Conservation (phyloP, 2,329 filamentous ascomycete species). For the Colletotrichum tamarilloi region DNA sequence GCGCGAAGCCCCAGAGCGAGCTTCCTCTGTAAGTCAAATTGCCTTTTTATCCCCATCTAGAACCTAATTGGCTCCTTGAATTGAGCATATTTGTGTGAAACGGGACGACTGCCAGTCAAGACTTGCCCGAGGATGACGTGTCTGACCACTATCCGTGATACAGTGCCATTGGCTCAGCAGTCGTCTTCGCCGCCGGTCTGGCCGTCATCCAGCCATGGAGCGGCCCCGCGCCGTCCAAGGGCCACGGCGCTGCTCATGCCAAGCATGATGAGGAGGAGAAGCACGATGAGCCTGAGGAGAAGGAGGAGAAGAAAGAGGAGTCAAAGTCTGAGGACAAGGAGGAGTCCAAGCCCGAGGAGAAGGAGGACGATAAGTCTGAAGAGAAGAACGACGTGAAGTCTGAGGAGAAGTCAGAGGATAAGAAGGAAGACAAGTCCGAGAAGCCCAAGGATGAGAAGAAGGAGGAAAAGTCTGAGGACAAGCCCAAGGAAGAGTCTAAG, state of each 20-base stretch:
- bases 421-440: slow-evolving; percentile 8
- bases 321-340: neutral
- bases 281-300: slow-evolving; percentile 23
- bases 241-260: slow-evolving; percentile 18
- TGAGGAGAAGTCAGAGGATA: slow-evolving; percentile 40
- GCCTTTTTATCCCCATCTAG: neutral
- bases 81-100: no score
- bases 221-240: slow-evolving; percentile 14
- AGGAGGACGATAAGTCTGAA: slow-evolving; percentile 39
- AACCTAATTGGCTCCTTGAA: neutral
- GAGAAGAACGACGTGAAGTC: slow-evolving; percentile 23
- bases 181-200: slow-evolving; percentile 24
- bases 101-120: no score
- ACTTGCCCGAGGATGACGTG: neutral
- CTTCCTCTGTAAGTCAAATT: slow-evolving; percentile 23
- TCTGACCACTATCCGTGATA: neutral
- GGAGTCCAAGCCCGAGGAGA: slow-evolving; percentile 38
- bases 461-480: slow-evolving; percentile 35
- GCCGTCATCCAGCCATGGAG: slow-evolving; percentile 32
- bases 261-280: slow-evolving; percentile 24
- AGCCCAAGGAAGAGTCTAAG: slow-evolving; percentile 35
- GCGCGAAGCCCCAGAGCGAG: slow-evolving; percentile 33
- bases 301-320: slow-evolving; percentile 6
- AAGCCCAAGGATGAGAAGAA: slow-evolving; percentile 23
- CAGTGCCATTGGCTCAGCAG: slow-evolving; percentile 22